Evolutionary conservation across 2,329 filamentous ascomycete genomes (phyloP).

Genomic region (Aspergillus sp.): DNA sequence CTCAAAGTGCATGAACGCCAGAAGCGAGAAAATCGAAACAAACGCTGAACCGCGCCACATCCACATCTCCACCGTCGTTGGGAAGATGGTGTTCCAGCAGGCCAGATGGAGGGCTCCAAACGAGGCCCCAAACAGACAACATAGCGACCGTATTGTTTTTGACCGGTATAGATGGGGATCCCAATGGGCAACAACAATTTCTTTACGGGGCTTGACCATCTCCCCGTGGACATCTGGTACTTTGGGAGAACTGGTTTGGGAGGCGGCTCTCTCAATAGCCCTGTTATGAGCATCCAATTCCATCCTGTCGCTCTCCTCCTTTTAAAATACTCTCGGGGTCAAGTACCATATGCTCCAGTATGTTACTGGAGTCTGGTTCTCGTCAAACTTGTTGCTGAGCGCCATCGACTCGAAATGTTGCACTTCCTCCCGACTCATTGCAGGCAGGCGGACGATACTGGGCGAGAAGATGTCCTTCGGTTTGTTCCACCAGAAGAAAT

Average conservation of each 20-base stretch:
- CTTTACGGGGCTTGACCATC: not conserved
- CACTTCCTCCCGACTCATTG: not conserved
- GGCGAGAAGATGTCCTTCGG: conserved; percentile 1
- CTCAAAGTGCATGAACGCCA: conserved; percentile 5
- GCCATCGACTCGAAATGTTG: not conserved
- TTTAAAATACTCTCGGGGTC: conserved; percentile 1
- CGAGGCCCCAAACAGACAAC: not conserved
- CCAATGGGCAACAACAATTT: conserved; percentile 5
- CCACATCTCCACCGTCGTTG: not conserved
- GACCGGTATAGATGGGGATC: conserved; percentile 4
- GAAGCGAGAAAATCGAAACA: not conserved
- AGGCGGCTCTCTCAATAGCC: too few species aligned
- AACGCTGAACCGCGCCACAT: not conserved
- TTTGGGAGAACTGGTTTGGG: too few species aligned
- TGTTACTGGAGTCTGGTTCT: not conserved
- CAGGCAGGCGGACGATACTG: not conserved
- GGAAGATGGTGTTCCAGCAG: conserved; percentile 2
- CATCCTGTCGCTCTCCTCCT: not conserved
- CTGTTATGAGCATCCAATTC: too few species aligned
- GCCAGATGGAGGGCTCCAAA: conserved; percentile 6
- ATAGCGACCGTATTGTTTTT: not conserved
- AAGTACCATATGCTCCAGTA: conserved; percentile 7
- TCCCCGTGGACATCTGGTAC: not conserved
- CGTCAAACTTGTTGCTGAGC: conserved; percentile 1
- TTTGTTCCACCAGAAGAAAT: conserved; percentile 10